phyloP scores from a whole-genome alignment of 148 eudicot genomes.

The Fallopia convolvulus region DNA sequence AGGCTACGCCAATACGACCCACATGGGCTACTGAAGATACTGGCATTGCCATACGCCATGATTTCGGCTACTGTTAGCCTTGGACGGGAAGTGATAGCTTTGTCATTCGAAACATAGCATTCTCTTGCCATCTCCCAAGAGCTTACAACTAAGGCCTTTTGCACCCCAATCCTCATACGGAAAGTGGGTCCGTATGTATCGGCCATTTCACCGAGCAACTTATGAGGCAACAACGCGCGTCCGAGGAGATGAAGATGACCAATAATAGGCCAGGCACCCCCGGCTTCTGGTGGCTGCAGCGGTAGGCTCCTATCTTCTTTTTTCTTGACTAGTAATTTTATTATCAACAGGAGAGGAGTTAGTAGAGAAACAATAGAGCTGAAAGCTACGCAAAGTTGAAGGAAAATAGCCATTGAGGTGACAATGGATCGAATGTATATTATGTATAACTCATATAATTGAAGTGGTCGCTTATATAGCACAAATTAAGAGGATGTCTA shows the following conservation, averaged over 20 bases:
- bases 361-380: neutral
- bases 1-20: slow-evolving; percentile 12
- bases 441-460: too few species aligned
- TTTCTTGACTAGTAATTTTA: neutral
- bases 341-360: too few species aligned
- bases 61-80: neutral
- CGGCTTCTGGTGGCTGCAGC: neutral
- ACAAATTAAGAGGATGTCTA: too few species aligned
- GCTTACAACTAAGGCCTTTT: slow-evolving; percentile 10
- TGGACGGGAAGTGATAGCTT: slow-evolving; percentile 6
- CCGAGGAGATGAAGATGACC: slow-evolving; percentile 13
- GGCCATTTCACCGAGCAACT: neutral
- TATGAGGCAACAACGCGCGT: neutral
- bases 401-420: neutral
- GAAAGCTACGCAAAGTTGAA: neutral
- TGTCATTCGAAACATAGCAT: slow-evolving; percentile 1
- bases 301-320: neutral
- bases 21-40: neutral
- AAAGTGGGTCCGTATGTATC: slow-evolving; percentile 14
- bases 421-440: neutral
- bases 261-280: slow-evolving; percentile 10
- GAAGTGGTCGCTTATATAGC: too few species aligned
- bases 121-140: slow-evolving; percentile 11
- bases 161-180: neutral
- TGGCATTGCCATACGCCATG: slow-evolving; percentile 4